phyloP scores from a whole-genome alignment of 192 early-diverging fungal genomes.

The Mortierella claussenii region DNA sequence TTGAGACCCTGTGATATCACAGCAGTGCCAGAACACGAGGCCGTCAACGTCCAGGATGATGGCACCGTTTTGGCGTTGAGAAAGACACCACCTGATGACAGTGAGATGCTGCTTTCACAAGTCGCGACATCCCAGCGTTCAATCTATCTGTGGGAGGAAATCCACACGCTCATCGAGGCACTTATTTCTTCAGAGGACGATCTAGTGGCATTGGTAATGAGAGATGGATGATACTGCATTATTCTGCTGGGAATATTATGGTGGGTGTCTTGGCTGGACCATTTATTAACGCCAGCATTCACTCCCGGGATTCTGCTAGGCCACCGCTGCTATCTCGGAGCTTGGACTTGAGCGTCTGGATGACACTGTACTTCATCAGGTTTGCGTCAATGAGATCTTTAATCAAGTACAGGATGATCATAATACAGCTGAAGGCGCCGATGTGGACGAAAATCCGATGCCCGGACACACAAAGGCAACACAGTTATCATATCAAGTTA shows the following conservation, averaged over 20 bases:
- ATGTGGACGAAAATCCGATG: not conserved
- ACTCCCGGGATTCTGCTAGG: conserved; percentile 3
- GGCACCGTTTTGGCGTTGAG: not conserved
- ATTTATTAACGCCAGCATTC: not conserved
- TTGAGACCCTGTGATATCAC: conserved; percentile 24
- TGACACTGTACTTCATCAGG: conserved; percentile 20
- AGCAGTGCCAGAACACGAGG: not conserved
- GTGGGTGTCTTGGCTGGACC: not conserved
- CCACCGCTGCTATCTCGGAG: not conserved
- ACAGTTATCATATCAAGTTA: conserved; percentile 21
- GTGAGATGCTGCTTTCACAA: conserved; percentile 27
- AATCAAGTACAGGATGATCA: not conserved
- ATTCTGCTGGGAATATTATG: not conserved
- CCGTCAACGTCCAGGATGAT: not conserved
- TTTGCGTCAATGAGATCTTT: conserved; percentile 32
- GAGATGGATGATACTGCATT: too few relatives aligned
- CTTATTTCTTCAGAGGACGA: not conserved
- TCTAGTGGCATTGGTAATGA: not conserved
- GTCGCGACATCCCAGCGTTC: conserved; percentile 22
- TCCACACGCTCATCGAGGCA: conserved; percentile 11
- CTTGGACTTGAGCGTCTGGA: conserved; percentile 22
- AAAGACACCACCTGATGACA: too few relatives aligned
- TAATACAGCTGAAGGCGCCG: not conserved
- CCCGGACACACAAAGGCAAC: not conserved
- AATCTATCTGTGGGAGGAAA: conserved; percentile 27